Conservation (phyloP, 2,329 filamentous ascomycete species). For the Malbranchea cinnamomea region DNA sequence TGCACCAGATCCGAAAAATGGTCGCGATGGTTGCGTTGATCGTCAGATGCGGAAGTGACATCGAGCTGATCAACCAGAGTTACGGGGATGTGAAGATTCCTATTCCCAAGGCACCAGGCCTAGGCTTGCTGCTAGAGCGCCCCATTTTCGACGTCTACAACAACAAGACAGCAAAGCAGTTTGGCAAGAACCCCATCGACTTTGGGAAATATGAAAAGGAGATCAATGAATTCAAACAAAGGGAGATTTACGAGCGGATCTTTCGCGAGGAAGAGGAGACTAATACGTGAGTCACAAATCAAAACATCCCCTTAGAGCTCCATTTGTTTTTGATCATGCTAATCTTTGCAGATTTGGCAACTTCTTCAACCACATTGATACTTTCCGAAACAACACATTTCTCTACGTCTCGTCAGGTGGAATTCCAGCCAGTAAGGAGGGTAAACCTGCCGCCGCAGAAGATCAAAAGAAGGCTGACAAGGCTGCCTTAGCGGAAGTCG, state of each 20-base stretch:
- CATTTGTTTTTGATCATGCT: too few relatives aligned
- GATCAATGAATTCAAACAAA: conserved; percentile 79
- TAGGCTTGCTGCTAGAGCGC: conserved; percentile 76
- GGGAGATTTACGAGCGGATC: conserved; percentile 82
- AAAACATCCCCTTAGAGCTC: too few relatives aligned
- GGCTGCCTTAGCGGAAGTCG: conserved; percentile 18
- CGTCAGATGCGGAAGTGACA: conserved; percentile 67
- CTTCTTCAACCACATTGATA: conserved; percentile 68
- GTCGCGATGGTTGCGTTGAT: conserved; percentile 79
- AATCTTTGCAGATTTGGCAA: conserved; percentile 47
- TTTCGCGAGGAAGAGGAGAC: conserved; percentile 79
- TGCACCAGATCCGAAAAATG: conserved; percentile 99
- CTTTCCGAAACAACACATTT: conserved; percentile 57
- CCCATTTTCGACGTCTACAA: conserved; percentile 91
- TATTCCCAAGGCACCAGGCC: conserved; percentile 83
- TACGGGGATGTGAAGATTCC: conserved; percentile 60
- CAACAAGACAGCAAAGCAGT: conserved; percentile 47
- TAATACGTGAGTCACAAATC: conserved; percentile 52
- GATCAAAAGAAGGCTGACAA: conserved; percentile 12
- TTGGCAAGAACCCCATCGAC: conserved; percentile 54
- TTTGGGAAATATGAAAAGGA: conserved; percentile 64
- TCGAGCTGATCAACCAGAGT: conserved; percentile 55
- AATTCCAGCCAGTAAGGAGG: conserved; percentile 39
- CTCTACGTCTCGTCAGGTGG: conserved; percentile 60
- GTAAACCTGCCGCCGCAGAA: conserved; percentile 4